Conservation (phyloP, 345 rosid genomes). For the Rhizophora apiculata region DNA sequence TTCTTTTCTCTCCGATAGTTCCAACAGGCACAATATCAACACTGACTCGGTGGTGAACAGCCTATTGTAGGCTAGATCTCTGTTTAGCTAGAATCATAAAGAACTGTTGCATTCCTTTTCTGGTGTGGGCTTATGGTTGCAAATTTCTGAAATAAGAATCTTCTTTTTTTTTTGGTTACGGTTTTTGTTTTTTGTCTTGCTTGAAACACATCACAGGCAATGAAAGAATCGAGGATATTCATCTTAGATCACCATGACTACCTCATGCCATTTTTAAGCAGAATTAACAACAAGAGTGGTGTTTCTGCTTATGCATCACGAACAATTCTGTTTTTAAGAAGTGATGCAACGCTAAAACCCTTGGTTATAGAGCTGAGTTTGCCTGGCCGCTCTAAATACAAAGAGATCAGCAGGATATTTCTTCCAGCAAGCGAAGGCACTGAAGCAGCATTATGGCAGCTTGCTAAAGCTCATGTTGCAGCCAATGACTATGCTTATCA, state of each 20-base stretch:
- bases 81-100: background rate
- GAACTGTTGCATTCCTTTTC: background rate
- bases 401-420: constrained; percentile 24
- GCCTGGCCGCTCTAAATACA: constrained; percentile 18
- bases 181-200: background rate
- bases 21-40: background rate
- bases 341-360: constrained; percentile 41
- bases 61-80: too few species aligned
- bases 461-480: constrained; percentile 60
- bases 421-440: constrained; percentile 44
- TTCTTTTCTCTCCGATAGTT: background rate
- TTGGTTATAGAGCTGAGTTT: constrained; percentile 54
- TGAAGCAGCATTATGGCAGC: constrained; percentile 53
- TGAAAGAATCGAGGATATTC: constrained; percentile 34
- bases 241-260: constrained; percentile 62
- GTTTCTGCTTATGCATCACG: constrained; percentile 59
- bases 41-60: too few species aligned
- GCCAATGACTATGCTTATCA: constrained; percentile 63
- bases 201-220: constrained; percentile 33
- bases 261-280: constrained; percentile 47
- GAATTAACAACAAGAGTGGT: constrained; percentile 30
- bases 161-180: constrained; percentile 1
- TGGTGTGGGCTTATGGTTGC: background rate
- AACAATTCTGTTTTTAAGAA: constrained; percentile 44
- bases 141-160: background rate